Evolutionary conservation across 192 early-diverging fungal species (phyloP).

Genomic region (Cladochytrium replicatum): DNA sequence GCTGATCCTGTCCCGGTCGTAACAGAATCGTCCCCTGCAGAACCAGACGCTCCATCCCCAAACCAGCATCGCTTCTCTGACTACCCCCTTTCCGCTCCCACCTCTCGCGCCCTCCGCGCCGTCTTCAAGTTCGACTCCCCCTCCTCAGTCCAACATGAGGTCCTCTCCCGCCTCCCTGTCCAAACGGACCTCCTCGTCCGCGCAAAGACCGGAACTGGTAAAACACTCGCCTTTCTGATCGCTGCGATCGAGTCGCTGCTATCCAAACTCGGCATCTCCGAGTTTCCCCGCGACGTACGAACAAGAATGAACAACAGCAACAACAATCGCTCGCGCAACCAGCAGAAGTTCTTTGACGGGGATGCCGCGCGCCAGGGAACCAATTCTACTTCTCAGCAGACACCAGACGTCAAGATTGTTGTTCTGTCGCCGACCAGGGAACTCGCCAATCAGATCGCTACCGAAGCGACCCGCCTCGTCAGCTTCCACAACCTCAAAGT

Average conservation of each 20-base stretch:
- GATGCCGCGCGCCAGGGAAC: not conserved
- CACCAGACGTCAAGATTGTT: conserved; percentile 47
- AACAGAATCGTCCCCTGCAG: too few relatives aligned
- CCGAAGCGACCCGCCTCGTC: conserved; percentile 60
- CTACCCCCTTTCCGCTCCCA: too few relatives aligned
- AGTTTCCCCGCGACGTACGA: conserved; percentile 18
- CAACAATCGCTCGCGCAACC: conserved; percentile 14
- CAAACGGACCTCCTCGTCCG: conserved; percentile 77
- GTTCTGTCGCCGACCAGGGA: conserved; percentile 85
- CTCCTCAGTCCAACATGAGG: conserved; percentile 77
- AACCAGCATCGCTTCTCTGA: too few relatives aligned
- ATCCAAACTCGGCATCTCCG: conserved; percentile 23
- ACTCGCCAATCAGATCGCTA: conserved; percentile 74
- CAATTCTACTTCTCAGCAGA: not conserved
- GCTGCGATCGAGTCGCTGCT: conserved; percentile 71
- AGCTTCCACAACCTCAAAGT: conserved; percentile 50
- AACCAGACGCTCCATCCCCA: too few relatives aligned
- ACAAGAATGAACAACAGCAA: conserved; percentile 9
- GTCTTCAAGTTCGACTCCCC: too few relatives aligned
- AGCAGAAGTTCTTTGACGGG: conserved; percentile 13
- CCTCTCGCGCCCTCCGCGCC: too few relatives aligned
- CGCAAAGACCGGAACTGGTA: conserved; percentile 96
- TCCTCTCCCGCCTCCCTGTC: conserved; percentile 59
- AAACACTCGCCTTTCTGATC: conserved; percentile 90
- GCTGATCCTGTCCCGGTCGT: too few relatives aligned